A percentile compares a stretch with the other conserved stretches of the same genome.
These are phyloP conservation scores for Fraxinus albicans DNA, from an alignment of 305 asterid genomes.

Conservation along the genomic window DNA sequence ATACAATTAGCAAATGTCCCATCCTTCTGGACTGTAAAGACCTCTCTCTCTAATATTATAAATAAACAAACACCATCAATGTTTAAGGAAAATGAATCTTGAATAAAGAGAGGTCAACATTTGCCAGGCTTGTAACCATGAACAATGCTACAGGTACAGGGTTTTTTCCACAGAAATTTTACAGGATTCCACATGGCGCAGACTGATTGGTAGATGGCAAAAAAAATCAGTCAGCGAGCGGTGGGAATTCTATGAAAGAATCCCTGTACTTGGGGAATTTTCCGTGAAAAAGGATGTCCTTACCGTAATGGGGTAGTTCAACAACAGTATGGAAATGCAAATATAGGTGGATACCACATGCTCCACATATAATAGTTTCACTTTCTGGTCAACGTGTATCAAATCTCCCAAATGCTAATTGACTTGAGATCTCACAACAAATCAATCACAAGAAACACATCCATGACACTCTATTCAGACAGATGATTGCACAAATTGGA, in stretches of 20 bases:
- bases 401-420: not conserved
- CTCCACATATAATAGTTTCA: not conserved
- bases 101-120: not conserved
- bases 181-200: too few species aligned
- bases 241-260: too few species aligned
- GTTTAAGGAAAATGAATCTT: not conserved
- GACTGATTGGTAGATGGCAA: too few species aligned
- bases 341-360: not conserved
- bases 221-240: too few species aligned
- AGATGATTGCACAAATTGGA: slow-evolving; percentile 4
- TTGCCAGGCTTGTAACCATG: not conserved
- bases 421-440: slow-evolving; percentile 15
- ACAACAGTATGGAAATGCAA: not conserved
- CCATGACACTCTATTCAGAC: not conserved
- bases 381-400: not conserved
- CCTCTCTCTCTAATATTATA: not conserved
- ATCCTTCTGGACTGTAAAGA: not conserved
- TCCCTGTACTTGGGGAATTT: too few species aligned
- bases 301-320: not conserved
- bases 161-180: too few species aligned
- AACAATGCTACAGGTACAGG: too few species aligned
- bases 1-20: not conserved
- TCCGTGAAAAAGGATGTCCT: not conserved
- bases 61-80: not conserved
- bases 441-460: slow-evolving; percentile 2